Base-by-base conservation (phyloP, 2,329 filamentous ascomycete species). In the Colletotrichum gloeosporioides region DNA sequence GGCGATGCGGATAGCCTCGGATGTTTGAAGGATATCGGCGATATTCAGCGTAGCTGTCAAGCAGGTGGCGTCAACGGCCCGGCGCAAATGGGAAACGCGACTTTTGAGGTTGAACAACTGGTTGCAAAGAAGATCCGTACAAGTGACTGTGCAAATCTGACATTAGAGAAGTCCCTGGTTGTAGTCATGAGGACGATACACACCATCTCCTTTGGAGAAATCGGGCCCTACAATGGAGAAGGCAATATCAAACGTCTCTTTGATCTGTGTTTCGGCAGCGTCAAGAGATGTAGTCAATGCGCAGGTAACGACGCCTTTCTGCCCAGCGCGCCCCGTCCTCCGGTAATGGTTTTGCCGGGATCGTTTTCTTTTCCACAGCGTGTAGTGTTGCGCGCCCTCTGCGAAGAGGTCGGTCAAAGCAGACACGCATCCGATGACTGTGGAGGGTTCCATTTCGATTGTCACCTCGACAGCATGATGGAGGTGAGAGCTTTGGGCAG, bases 121-220 rank as follows among this genome's bases (percentile, higher is more conserved):
- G 36, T 73, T 71, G 7, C 78, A 77, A 3, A 87, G 80, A 39
- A 78, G 68, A 36, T 80, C 79, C 16, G 82, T 82, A 22, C 84
- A 84, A 29, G 53, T 27, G 27, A 29, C 75, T 77, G 59, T 27
- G 27, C 7, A 13, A 9, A 16, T 15, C 22, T 32, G 34, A 10
- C 8, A n/a, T 76, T 22, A 76, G 64, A 27, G 76, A 70, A n/a
- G 78, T 82, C 84, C 64, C 44, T 22, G 15, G 61, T 29, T 22
- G n/a, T 29, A 31, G 16, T 29, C 6, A 68, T 31, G 59, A 22
- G 34, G 39, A 70, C 9, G 18, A 27, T 31, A 77, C 80, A 74
- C 77, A 86, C 85, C 79, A 67, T 87, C 84, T 49, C 86, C 86
- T 1, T 73, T 75, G 2, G 80, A 78, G 66, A 85, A 87, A 4